phyloP scores from a whole-genome alignment of 2,329 filamentous ascomycete species.

The Venturia asperata region DNA sequence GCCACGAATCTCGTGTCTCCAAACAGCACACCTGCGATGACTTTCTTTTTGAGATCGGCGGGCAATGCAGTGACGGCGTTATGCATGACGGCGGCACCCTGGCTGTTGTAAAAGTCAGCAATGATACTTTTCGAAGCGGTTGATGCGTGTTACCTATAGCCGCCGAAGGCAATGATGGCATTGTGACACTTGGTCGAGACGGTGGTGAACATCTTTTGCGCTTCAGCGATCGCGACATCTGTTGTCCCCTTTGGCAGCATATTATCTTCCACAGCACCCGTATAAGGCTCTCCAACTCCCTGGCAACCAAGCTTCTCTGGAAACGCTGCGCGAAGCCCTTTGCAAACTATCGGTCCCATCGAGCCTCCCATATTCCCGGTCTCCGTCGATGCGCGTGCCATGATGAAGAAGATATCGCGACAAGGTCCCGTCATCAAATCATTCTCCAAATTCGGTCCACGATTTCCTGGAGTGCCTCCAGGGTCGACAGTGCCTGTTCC shows the following conservation, averaged over 20 bases:
- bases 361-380: constrained; percentile 38
- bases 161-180: constrained; percentile 36
- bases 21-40: constrained; percentile 39
- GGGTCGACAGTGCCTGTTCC: background rate
- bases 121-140: background rate
- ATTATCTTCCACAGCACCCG: constrained; percentile 32
- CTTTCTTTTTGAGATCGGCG: constrained; percentile 25
- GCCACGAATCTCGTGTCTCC: constrained; percentile 33
- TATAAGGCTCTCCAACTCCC: constrained; percentile 40
- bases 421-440: constrained; percentile 37
- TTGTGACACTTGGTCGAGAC: constrained; percentile 40
- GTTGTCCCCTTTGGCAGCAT: constrained; percentile 35
- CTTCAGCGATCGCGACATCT: constrained; percentile 34
- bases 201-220: constrained; percentile 29
- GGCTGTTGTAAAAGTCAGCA: constrained; percentile 5
- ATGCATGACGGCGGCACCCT: constrained; percentile 23
- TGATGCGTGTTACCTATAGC: constrained; percentile 31
- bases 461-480: background rate
- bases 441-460: constrained; percentile 24
- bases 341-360: constrained; percentile 21
- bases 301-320: constrained; percentile 32
- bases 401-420: constrained; percentile 41
- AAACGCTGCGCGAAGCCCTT: constrained; percentile 9
- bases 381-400: constrained; percentile 44
- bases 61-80: constrained; percentile 33